These are phyloP conservation scores for Trypanosoma congolense DNA, from an alignment of 208 protist species.

Conservation along the genomic window DNA sequence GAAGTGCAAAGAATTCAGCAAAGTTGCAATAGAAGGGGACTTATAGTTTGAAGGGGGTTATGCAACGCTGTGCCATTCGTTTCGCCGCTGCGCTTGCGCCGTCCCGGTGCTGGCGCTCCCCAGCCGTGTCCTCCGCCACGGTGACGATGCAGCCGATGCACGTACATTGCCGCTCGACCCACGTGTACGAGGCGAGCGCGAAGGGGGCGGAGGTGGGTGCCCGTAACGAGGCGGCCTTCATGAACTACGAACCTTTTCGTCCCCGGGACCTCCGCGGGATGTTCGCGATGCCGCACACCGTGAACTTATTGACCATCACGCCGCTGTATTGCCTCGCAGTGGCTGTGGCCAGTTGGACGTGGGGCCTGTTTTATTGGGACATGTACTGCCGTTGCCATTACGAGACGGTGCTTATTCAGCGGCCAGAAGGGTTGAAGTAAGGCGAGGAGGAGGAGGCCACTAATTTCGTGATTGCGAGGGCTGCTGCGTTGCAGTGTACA, in stretches of 20 bases:
- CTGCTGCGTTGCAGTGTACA: too few species aligned
- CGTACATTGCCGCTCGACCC: constrained; percentile 48
- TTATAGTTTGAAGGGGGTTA: too few species aligned
- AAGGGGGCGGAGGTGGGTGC: constrained; percentile 84
- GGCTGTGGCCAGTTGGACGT: constrained; percentile 47
- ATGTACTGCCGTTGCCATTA: constrained; percentile 76
- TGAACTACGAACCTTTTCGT: constrained; percentile 73
- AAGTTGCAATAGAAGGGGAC: too few species aligned
- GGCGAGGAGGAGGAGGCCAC: background rate
- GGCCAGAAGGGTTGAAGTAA: constrained; percentile 37
- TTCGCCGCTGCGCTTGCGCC: constrained; percentile 26
- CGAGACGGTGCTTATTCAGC: constrained; percentile 74
- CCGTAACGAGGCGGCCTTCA: constrained; percentile 83
- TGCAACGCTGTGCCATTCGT: too few species aligned
- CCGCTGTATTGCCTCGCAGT: constrained; percentile 64
- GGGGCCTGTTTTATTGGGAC: constrained; percentile 87
- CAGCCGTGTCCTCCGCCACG: constrained; percentile 32
- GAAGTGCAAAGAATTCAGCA: too few species aligned
- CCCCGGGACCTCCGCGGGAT: constrained; percentile 44
- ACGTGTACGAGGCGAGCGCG: constrained; percentile 65
- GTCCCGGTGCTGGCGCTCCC: background rate
- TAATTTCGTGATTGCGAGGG: too few species aligned
- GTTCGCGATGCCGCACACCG: constrained; percentile 62
- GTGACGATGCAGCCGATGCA: constrained; percentile 69
- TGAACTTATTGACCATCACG: constrained; percentile 75